Evolutionary conservation across 2,329 filamentous ascomycete genomes (phyloP).

Genomic region (Aspergillus pseudoviridinutans): DNA sequence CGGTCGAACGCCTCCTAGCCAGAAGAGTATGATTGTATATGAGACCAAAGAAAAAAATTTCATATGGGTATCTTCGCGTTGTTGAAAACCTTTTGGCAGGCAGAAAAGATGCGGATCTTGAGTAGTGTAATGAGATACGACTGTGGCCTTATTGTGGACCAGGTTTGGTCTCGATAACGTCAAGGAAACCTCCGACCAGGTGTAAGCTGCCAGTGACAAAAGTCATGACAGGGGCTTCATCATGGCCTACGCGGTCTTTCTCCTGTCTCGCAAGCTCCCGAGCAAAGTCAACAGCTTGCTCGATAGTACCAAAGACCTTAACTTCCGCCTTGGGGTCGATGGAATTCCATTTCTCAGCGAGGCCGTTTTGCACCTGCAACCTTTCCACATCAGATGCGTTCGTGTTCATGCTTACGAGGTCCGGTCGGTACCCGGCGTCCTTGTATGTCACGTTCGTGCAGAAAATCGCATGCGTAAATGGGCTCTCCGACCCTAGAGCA

Average conservation of each 20-base stretch:
- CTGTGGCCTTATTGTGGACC: conserved; percentile 9
- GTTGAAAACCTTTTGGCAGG: conserved; percentile 14
- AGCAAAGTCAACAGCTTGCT: conserved; percentile 62
- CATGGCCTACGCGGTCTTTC: conserved; percentile 22
- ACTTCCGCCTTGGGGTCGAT: conserved; percentile 52
- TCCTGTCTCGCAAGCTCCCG: conserved; percentile 42
- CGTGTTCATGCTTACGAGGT: conserved; percentile 60
- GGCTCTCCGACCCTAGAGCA: conserved; percentile 34
- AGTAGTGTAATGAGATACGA: conserved; percentile 1
- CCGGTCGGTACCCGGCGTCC: conserved; percentile 57
- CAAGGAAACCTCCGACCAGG: conserved; percentile 73
- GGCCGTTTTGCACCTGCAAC: conserved; percentile 63
- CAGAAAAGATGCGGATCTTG: neutral
- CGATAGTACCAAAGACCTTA: conserved; percentile 61
- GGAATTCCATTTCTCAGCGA: conserved; percentile 59
- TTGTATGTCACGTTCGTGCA: conserved; percentile 71
- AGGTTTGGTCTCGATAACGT: conserved; percentile 59
- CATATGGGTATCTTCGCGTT: conserved; percentile 15
- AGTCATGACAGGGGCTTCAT: conserved; percentile 52
- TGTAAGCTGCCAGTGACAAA: conserved; percentile 82
- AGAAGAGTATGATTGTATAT: conserved; percentile 10
- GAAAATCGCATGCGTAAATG: conserved; percentile 74
- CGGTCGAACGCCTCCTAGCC: conserved; percentile 6
- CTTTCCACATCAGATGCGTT: conserved; percentile 55
- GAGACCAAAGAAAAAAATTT: conserved; percentile 1